A percentile compares a stretch with the other conserved stretches of the same genome.
Conservation (phyloP, 768 basidiomycete species). For the Tricholoma hemisulphureum region DNA sequence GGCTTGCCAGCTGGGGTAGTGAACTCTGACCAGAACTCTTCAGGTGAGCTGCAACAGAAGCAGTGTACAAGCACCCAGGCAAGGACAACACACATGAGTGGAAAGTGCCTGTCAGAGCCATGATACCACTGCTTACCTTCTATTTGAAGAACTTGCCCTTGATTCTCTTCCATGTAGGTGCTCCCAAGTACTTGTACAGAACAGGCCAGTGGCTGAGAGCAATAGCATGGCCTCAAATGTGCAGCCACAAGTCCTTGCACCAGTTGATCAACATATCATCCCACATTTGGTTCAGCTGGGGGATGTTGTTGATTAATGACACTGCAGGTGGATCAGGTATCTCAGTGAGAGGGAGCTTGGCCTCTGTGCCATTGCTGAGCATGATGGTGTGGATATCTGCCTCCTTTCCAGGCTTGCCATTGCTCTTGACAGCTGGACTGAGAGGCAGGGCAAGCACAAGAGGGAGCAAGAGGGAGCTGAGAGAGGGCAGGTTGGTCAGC, state of each 20-base stretch:
- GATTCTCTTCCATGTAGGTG: not conserved
- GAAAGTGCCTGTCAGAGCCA: not conserved
- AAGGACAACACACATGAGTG: not conserved
- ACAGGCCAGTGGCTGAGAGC: constrained; percentile 20
- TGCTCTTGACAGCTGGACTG: not conserved
- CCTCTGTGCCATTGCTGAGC: not conserved
- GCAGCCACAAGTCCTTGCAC: constrained; percentile 14
- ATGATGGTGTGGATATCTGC: not conserved
- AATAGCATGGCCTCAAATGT: constrained; percentile 13
- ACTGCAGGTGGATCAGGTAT: not conserved
- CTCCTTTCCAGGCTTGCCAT: not conserved
- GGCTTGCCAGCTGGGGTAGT: not conserved
- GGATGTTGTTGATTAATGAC: not conserved
- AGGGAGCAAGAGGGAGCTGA: not conserved
- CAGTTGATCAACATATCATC: constrained; percentile 22
- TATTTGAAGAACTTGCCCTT: not conserved
- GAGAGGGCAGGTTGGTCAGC: not conserved
- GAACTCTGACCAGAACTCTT: constrained; percentile 4
- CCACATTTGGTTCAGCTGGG: constrained; percentile 14
- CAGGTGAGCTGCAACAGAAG: not conserved
- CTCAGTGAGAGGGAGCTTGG: not conserved
- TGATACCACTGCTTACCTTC: constrained; percentile 1
- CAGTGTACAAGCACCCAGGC: not conserved
- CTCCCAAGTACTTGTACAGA: constrained; percentile 8
- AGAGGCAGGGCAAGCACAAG: not conserved